Conservation (phyloP, 345 rosid species). For the Populus tremula region DNA sequence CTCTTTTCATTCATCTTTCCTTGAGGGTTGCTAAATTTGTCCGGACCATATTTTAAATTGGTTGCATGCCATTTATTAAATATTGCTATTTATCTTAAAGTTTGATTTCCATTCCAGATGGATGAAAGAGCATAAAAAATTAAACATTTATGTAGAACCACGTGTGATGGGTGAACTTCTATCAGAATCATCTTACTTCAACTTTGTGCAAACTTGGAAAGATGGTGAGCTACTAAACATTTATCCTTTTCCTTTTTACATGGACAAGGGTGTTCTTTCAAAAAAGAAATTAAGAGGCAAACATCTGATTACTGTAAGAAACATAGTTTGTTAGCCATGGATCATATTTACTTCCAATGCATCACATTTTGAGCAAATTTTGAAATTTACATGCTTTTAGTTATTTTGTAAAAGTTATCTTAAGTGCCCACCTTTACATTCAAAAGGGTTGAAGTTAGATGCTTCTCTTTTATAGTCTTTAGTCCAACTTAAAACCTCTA, state of each 20-base stretch:
- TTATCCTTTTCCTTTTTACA: background rate
- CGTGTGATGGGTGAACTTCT: slow-evolving; percentile 72
- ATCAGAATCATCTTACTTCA: slow-evolving; percentile 73
- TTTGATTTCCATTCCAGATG: slow-evolving; percentile 52
- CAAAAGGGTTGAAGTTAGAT: background rate
- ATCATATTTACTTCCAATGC: background rate
- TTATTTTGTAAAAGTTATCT: background rate
- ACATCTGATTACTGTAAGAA: background rate
- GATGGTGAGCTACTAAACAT: slow-evolving; percentile 53
- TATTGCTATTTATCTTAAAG: slow-evolving; percentile 9
- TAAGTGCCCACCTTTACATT: background rate
- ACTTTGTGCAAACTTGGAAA: slow-evolving; percentile 83
- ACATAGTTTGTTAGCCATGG: background rate
- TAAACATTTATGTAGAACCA: slow-evolving; percentile 85
- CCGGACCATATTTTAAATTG: background rate
- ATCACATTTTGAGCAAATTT: background rate
- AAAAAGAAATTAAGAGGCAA: background rate
- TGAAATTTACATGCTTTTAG: background rate
- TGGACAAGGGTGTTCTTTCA: background rate
- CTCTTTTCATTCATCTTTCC: background rate
- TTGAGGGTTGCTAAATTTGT: background rate
- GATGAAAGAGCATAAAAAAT: slow-evolving; percentile 69
- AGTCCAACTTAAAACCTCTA: background rate
- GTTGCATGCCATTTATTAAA: background rate
- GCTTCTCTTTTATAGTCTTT: background rate